phyloP scores from a whole-genome alignment of 352 stramenopile genomes.

The Globisporangium irregulare region DNA sequence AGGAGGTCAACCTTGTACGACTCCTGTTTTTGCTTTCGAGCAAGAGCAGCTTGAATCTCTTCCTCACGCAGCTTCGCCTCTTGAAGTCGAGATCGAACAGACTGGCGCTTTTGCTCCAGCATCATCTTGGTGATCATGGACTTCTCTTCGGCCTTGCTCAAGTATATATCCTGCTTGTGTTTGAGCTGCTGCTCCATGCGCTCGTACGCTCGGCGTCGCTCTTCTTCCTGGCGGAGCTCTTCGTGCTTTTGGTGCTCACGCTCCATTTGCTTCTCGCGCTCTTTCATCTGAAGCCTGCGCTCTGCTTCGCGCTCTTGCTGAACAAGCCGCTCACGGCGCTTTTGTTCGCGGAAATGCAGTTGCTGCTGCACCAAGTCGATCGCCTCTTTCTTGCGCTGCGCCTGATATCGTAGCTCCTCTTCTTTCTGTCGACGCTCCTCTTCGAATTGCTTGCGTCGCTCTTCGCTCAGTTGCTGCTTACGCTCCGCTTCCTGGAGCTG shows the following conservation, averaged over 20 bases:
- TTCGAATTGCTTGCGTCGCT: slow-evolving; percentile 40
- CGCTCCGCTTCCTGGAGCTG: slow-evolving; percentile 51
- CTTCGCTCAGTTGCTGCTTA: slow-evolving; percentile 65
- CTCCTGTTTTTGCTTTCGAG: slow-evolving; percentile 61
- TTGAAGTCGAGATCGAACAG: slow-evolving; percentile 45
- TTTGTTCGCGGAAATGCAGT: slow-evolving; percentile 46
- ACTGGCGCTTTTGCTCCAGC: slow-evolving; percentile 49
- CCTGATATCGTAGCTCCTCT: slow-evolving; percentile 42
- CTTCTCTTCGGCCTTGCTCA: slow-evolving; percentile 58
- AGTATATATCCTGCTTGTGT: slow-evolving; percentile 37
- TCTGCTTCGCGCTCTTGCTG: slow-evolving; percentile 50
- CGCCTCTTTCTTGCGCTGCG: slow-evolving; percentile 51
- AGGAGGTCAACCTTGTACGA: slow-evolving; percentile 56
- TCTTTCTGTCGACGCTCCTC: slow-evolving; percentile 46
- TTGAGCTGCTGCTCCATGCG: slow-evolving; percentile 60
- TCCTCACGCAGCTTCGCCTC: slow-evolving; percentile 79
- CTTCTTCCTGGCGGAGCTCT: slow-evolving; percentile 45
- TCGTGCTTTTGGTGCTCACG: slow-evolving; percentile 48
- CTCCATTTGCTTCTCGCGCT: slow-evolving; percentile 49
- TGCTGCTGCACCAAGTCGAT: slow-evolving; percentile 66
- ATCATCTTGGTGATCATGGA: slow-evolving; percentile 41
- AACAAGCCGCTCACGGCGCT: slow-evolving; percentile 42
- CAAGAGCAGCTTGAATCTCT: slow-evolving; percentile 62
- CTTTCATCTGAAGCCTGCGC: slow-evolving; percentile 35
- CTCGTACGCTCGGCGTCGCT: slow-evolving; percentile 49